Evolutionary conservation across 768 basidiomycete species (phyloP), one percentile per base, ranked within the genome.

Genomic region (Hydnomerulius pinastri): DNA sequence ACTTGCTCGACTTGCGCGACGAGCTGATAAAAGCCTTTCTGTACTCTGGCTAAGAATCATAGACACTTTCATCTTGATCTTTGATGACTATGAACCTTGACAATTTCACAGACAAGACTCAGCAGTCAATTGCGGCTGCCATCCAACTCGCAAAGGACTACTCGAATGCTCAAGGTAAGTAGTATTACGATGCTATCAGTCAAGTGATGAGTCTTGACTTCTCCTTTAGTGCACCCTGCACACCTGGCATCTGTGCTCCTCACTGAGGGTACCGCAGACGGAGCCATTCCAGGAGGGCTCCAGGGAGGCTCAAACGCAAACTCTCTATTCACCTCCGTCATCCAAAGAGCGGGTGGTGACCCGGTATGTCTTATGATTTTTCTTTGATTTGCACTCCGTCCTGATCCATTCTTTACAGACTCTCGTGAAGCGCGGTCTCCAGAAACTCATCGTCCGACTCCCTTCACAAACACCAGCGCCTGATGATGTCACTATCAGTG

Each of bases 381-480:
- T 6, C 11, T 35, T 36, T 24, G 11, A 24, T 39, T 20, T 10
- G 17, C 29, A 48, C 5, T 10, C 6, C 6, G 10, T 33, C 51
- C 23, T 39, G 4, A 45, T 24, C 25, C 24, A 32, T 45, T 36
- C 6, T 25, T 24, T 24, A 33, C 51, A 91, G 83, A 64, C 70
- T 0, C 45, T 71, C 32, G 78, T 98, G 23, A 81, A 82, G 57
- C 84, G 94, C 33, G 80, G 75, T 8, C 65, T 97, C 2, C 86
- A 93, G 56, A 87, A 84, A 52, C 66, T 80, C 57, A 82, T 96
- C 54, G 88, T 93, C 58, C 83, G 89, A 40, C 71, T 95, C 3
- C 93, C 94, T 2, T 76, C 86, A 2, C 92, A 95, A 67, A 80
- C 77, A 23, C 96, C 97, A 20, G 77, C 92, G 7, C 96, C 96